Conservation (phyloP, 164 flowering plant species). For the Magnolia sinica region DNA sequence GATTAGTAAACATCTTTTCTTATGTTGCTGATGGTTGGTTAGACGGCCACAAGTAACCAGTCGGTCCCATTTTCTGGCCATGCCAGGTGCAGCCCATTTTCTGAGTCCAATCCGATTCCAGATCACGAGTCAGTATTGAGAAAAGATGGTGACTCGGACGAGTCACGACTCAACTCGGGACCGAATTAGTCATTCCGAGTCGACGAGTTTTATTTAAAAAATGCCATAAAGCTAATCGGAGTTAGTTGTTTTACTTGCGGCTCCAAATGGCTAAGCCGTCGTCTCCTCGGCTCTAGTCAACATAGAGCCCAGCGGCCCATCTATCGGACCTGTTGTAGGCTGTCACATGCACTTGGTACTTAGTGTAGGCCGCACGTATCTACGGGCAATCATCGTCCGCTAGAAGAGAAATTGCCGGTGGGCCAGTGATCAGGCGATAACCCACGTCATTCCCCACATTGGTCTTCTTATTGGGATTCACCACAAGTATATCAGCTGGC, state of each 20-base stretch:
- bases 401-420: conserved; percentile 37
- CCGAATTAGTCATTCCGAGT: too few species aligned
- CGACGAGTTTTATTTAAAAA: too few species aligned
- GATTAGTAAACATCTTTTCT: conserved; percentile 30
- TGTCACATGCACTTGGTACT: conserved; percentile 37
- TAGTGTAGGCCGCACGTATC: conserved; percentile 54
- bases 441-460: conserved; percentile 57
- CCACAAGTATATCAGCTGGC: conserved; percentile 39
- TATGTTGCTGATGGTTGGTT: conserved; percentile 50
- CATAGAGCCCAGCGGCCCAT: too few species aligned
- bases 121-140: not conserved
- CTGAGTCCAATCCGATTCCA: conserved; percentile 48
- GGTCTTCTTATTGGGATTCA: conserved; percentile 58
- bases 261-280: too few species aligned
- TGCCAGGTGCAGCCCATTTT: conserved; percentile 48
- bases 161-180: too few species aligned
- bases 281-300: too few species aligned
- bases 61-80: conserved; percentile 50
- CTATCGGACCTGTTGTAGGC: too few species aligned
- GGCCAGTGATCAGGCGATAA: conserved; percentile 48
- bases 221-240: too few species aligned
- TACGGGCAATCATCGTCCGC: conserved; percentile 69
- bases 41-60: conserved; percentile 60
- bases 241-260: too few species aligned
- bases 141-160: too few species aligned